Base-by-base conservation (phyloP, 129 eudicot species). In the Artemisia argyi region DNA sequence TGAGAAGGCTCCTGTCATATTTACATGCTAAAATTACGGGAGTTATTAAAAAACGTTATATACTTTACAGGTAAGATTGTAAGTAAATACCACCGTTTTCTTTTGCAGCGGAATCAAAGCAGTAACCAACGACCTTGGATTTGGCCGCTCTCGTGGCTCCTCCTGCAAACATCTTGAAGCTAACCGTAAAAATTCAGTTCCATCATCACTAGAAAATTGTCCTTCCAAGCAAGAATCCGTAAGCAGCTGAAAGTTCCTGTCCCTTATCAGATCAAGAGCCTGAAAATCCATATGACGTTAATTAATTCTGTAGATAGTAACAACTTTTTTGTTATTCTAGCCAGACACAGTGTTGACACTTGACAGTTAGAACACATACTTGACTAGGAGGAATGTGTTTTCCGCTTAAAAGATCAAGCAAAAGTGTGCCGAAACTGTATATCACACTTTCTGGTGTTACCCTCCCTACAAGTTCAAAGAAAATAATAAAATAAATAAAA, bases 151-250 rank as follows among this genome's bases (percentile, higher is more conserved):
- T 52, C 92, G 96, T 19, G 98, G 98, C 68, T 92, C 98, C 32
- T 87, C 89, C 64, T 89, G 95, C 73, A 92, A 82, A 72, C 98
- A 92, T 79, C 90, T 87, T 50, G 98, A 85, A 74, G 95, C 98
- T 67, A 92, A 80, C 44, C 98, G 90, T 48, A 89, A 87, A 58
- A 92, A 80, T 80, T 92, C 89, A 2, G 90, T 92, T 66, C 96
- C 92, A 73, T 92, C 98, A 57, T 89, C 91, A 61, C 44, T 78
- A 57, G 98, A 87, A 84, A 92, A 87, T 19, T 92, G 98, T 65
- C 98, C 98, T 85, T 92, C 96, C 81, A 92, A 82, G 79, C 96
- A 92, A 80, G 98, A 92, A 82, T 92, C 98, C 14, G 88, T 92
- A 61, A 92, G 84, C 95, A 84, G 89, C 65, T 92, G 90, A 81